Conservation (phyloP, 805 yeast genomes). For the Sugiyamaella smithiae region DNA sequence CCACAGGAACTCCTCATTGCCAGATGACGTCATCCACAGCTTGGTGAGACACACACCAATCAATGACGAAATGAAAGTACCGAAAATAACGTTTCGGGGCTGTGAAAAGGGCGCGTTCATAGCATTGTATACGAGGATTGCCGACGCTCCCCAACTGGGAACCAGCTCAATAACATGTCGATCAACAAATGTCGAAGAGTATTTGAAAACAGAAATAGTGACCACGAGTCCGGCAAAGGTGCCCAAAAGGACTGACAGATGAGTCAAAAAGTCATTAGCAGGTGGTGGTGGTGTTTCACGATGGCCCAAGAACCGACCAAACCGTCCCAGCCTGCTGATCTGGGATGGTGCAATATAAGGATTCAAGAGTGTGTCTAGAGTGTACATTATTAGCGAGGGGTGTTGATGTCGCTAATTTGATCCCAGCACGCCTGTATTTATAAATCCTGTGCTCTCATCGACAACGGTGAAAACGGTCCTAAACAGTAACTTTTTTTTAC, state of each 20-base stretch:
- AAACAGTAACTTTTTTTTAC: too few species aligned
- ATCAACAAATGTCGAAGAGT: conserved; percentile 26
- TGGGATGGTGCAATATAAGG: conserved; percentile 1
- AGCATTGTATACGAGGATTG: conserved; percentile 56
- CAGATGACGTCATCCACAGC: conserved; percentile 46
- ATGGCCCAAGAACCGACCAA: conserved; percentile 27
- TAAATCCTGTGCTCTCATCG: too few species aligned
- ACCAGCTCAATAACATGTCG: conserved; percentile 28
- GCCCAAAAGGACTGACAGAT: conserved; percentile 21
- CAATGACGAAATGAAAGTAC: conserved; percentile 53
- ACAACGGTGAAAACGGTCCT: too few species aligned
- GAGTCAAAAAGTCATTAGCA: conserved; percentile 11
- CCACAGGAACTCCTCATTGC: conserved; percentile 51
- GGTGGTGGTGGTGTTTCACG: background rate
- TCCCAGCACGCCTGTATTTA: too few species aligned
- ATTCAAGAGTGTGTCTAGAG: conserved; percentile 1
- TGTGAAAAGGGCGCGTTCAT: conserved; percentile 59
- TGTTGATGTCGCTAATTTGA: background rate
- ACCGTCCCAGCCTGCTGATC: background rate
- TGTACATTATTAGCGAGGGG: too few species aligned
- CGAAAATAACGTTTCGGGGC: conserved; percentile 57
- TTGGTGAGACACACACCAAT: conserved; percentile 55
- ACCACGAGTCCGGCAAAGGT: conserved; percentile 32
- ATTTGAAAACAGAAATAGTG: conserved; percentile 25
- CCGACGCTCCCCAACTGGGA: conserved; percentile 54